A percentile compares a stretch with the other conserved stretches of the same genome.
phyloP scores from a whole-genome alignment of 805 yeast genomes.

The Ogataea methanolica region DNA sequence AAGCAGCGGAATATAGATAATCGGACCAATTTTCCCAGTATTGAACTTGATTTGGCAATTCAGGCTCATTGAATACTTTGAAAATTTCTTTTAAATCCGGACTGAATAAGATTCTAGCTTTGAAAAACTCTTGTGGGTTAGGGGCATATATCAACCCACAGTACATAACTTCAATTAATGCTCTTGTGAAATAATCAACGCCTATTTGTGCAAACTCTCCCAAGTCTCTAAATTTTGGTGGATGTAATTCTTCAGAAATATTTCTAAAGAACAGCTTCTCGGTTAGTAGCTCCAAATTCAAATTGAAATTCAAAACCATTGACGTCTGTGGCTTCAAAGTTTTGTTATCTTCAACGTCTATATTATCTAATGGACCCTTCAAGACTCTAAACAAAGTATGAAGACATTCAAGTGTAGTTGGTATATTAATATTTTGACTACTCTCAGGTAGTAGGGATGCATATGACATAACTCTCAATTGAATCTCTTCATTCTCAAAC shows the following conservation, averaged over 20 bases:
- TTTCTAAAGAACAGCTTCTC: slow-evolving; percentile 42
- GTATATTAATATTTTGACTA: slow-evolving; percentile 26
- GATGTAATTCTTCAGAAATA: slow-evolving; percentile 27
- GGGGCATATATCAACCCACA: slow-evolving; percentile 30
- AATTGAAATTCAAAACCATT: slow-evolving; percentile 48
- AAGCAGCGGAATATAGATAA: slow-evolving; percentile 16
- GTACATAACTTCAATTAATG: slow-evolving; percentile 48
- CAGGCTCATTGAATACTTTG: slow-evolving; percentile 22
- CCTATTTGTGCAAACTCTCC: slow-evolving; percentile 18
- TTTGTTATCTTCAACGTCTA: slow-evolving; percentile 41
- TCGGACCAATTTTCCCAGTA: slow-evolving; percentile 23
- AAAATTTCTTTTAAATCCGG: slow-evolving; percentile 20
- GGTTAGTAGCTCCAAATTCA: slow-evolving; percentile 51
- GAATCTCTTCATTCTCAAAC: slow-evolving; percentile 46
- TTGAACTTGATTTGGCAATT: slow-evolving; percentile 15
- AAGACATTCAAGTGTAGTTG: slow-evolving; percentile 56
- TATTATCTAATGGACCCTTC: slow-evolving; percentile 56
- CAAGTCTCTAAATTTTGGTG: slow-evolving; percentile 26
- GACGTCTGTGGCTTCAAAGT: slow-evolving; percentile 49
- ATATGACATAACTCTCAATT: slow-evolving; percentile 41
- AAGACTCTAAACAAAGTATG: slow-evolving; percentile 58
- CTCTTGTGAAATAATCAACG: slow-evolving; percentile 51
- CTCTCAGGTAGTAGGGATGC: slow-evolving; percentile 18
- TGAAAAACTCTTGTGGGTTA: slow-evolving; percentile 18
- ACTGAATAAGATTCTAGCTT: slow-evolving; percentile 10